phyloP scores from a whole-genome alignment of 345 rosid species.

The Erysimum cheiranthoides region DNA sequence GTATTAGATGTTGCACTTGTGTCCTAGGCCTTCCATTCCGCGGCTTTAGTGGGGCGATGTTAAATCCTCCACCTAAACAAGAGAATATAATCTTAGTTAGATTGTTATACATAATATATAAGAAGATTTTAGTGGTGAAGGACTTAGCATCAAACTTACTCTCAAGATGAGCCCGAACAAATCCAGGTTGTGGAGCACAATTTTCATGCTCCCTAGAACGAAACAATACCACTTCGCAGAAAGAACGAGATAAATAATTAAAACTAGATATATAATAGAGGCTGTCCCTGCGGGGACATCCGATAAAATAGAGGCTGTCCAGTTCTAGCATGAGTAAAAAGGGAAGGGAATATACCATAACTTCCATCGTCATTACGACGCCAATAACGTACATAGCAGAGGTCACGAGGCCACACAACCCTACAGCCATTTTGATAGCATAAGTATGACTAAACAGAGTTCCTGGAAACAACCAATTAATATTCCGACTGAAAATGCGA shows the following conservation, averaged over 20 bases:
- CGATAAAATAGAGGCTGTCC: not conserved
- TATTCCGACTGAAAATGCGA: slow-evolving; percentile 12
- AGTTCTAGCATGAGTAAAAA: slow-evolving; percentile 19
- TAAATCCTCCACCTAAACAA: slow-evolving; percentile 92
- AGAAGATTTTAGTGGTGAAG: slow-evolving; percentile 9
- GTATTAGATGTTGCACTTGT: slow-evolving; percentile 96
- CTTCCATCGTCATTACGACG: slow-evolving; percentile 99
- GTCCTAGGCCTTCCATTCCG: slow-evolving; percentile 87
- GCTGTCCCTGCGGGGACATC: not conserved
- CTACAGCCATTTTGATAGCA: slow-evolving; percentile 53
- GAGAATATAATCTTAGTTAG: slow-evolving; percentile 23
- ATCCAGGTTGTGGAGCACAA: slow-evolving; percentile 92
- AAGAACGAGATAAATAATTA: slow-evolving; percentile 36
- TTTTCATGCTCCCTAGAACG: slow-evolving; percentile 98
- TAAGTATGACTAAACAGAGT: slow-evolving; percentile 14
- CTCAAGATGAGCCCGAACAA: slow-evolving; percentile 96
- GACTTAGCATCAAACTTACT: slow-evolving; percentile 57
- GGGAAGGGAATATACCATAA: slow-evolving; percentile 66
- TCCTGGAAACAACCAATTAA: slow-evolving; percentile 16
- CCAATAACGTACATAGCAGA: slow-evolving; percentile 99
- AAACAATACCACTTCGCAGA: slow-evolving; percentile 84
- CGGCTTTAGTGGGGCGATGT: slow-evolving; percentile 85
- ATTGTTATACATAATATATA: not conserved
- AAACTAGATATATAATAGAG: slow-evolving; percentile 27
- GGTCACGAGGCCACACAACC: slow-evolving; percentile 99